phyloP scores from a whole-genome alignment of 768 basidiomycete genomes.

The Pisolithus tinctorius region DNA sequence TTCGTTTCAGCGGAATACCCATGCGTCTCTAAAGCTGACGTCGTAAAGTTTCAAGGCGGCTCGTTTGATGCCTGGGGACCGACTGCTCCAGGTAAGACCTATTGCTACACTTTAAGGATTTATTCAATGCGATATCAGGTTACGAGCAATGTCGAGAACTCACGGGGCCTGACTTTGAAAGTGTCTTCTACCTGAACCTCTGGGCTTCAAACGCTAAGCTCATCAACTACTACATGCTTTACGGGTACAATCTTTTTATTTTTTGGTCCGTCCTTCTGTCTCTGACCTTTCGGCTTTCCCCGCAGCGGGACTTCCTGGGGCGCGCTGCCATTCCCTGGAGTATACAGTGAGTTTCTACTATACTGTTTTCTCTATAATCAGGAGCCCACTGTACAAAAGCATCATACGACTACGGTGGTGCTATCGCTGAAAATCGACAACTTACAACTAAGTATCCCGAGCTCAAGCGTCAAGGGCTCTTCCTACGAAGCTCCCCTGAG shows the following conservation, averaged over 20 bases:
- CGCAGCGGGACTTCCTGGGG: conserved; percentile 82
- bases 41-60: conserved; percentile 60
- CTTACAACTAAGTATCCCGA: conserved; percentile 68
- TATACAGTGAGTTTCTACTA: conserved; percentile 40
- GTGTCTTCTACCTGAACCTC: conserved; percentile 71
- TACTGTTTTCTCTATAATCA: background rate
- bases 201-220: conserved; percentile 81
- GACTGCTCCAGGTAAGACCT: conserved; percentile 47
- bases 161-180: conserved; percentile 69
- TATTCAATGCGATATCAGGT: conserved; percentile 29
- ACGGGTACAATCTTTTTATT: conserved; percentile 59
- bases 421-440: conserved; percentile 61
- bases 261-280: background rate
- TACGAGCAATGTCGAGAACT: conserved; percentile 58
- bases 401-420: conserved; percentile 78
- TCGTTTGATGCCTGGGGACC: conserved; percentile 81
- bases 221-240: conserved; percentile 83
- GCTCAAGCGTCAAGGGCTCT: conserved; percentile 70
- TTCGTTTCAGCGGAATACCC: conserved; percentile 17
- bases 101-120: background rate
- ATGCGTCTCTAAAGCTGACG: conserved; percentile 9
- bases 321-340: conserved; percentile 70
- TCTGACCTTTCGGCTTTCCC: conserved; percentile 1
- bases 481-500: conserved; percentile 71
- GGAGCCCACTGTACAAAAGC: conserved; percentile 14